Percentiles rank a stretch among this genome's conserved stretches.
phyloP scores from a whole-genome alignment of 2,329 filamentous ascomycete species.

The Aureobasidium sp. region DNA sequence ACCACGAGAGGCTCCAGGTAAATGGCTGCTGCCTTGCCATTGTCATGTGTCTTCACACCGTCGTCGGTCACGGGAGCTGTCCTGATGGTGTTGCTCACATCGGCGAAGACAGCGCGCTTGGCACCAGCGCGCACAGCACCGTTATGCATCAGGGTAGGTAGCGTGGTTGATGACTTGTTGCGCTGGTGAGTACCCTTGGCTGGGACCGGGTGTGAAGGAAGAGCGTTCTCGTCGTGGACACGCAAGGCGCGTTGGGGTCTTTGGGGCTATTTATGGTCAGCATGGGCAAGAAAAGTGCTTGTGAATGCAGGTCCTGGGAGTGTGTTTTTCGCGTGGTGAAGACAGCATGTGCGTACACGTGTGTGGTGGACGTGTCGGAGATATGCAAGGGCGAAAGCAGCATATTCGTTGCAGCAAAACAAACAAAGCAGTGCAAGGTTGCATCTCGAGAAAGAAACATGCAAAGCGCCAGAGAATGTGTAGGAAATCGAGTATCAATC shows the following conservation, averaged over 20 bases:
- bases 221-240: slow-evolving; percentile 61
- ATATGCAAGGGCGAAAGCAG: background rate
- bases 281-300: background rate
- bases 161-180: slow-evolving; percentile 67
- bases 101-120: slow-evolving; percentile 72
- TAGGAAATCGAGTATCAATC: slow-evolving; percentile 13
- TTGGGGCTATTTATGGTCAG: slow-evolving; percentile 7
- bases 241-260: slow-evolving; percentile 56
- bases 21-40: slow-evolving; percentile 21
- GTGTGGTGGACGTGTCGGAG: background rate
- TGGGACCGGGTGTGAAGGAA: slow-evolving; percentile 28
- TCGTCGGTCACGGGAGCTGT: slow-evolving; percentile 46
- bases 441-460: background rate
- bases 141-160: slow-evolving; percentile 46
- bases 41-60: slow-evolving; percentile 35
- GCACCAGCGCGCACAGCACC: slow-evolving; percentile 53
- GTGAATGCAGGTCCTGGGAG: background rate
- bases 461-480: background rate
- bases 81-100: slow-evolving; percentile 63
- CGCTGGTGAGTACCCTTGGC: slow-evolving; percentile 62
- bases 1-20: slow-evolving; percentile 15
- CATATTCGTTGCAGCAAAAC: slow-evolving; percentile 7
- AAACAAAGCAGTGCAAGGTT: slow-evolving; percentile 6
- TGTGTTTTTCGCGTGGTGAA: background rate
- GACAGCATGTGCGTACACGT: slow-evolving; percentile 2